Base-by-base conservation (phyloP, 805 yeast genomes). In the Monosporozyma aerobia region DNA sequence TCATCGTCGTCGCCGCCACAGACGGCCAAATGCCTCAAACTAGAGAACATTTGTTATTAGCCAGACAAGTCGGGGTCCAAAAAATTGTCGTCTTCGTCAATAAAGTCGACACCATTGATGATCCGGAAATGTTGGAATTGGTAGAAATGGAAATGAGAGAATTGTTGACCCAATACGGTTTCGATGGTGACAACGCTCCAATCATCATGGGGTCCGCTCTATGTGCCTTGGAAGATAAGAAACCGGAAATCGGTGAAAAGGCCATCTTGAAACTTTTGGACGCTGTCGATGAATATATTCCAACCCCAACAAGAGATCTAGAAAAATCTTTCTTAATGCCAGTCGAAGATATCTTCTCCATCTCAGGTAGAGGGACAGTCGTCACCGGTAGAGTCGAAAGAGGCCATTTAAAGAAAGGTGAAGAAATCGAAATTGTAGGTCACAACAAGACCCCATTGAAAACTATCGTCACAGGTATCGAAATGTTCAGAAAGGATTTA, bases 61-160 rank as follows among this genome's bases (percentile, higher is more conserved):
- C 99, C 59, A 89, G 98, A 80, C 99, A 94, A 79, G 98, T 94
- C 71, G 99, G 99, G 81, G 96, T 94, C 61, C 95, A 92, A 77
- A 82, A 90, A 76, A 81, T 94, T 69, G 97, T 94, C 73, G 99
- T 94, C 51, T 94, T 87, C 65, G 98, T 94, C 56, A 94, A 94
- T 87, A 94, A 94, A 79, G 94, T 94, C 64, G 99, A 94, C 73
- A 87, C 96, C 63, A 82, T 94, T 69, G 97, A 94, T 69, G 99
- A 94, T 73, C 95, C 96, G 60, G 99, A 94, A 79, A 94, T 92
- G 97, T 81, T 94, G 72, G 99, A 94, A 79, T 83, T 94, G 65
- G 99, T 94, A 61, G 99, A 94, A 79, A 94, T 94, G 99, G 99
- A 94, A 80, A 94, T 94, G 99, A 87, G 99, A 77, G 99, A 94